A percentile compares a stretch with the other conserved stretches of the same genome.
Evolutionary conservation across 2,329 filamentous ascomycete genomes (phyloP).

Genomic region (Penicillium sp.): DNA sequence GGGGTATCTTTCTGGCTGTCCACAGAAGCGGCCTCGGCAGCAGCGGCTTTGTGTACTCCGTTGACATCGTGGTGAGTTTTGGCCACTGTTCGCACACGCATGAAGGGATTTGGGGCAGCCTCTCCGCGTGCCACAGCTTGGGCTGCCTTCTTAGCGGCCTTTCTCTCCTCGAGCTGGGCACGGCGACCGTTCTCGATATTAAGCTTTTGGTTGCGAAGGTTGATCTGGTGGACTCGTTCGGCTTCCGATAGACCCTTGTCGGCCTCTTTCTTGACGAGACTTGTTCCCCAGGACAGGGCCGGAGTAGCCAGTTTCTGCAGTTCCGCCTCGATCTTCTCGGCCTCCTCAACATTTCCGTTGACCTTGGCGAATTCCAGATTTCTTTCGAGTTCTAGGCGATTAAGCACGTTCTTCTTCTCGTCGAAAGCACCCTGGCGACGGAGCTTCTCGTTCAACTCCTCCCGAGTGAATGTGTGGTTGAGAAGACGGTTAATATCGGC

Average conservation of each 20-base stretch:
- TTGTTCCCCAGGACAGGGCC: slow-evolving; percentile 65
- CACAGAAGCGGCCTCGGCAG: slow-evolving; percentile 14
- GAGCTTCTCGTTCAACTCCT: slow-evolving; percentile 72
- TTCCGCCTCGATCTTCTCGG: slow-evolving; percentile 43
- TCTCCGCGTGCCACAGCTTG: slow-evolving; percentile 57
- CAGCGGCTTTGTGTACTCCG: slow-evolving; percentile 24
- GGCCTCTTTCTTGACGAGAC: slow-evolving; percentile 50
- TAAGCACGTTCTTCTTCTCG: slow-evolving; percentile 56
- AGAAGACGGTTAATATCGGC: slow-evolving; percentile 71
- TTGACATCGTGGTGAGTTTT: slow-evolving; percentile 59
- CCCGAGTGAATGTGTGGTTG: slow-evolving; percentile 70
- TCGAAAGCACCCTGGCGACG: slow-evolving; percentile 60
- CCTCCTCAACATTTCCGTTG: slow-evolving; percentile 53
- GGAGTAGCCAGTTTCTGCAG: slow-evolving; percentile 43
- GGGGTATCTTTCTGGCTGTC: slow-evolving; percentile 42
- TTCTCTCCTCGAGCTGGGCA: slow-evolving; percentile 74
- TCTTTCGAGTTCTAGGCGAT: slow-evolving; percentile 59
- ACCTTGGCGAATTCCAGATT: slow-evolving; percentile 59
- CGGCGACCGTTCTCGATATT: slow-evolving; percentile 87
- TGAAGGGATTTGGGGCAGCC: slow-evolving; percentile 45
- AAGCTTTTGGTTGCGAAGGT: slow-evolving; percentile 70
- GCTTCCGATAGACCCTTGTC: slow-evolving; percentile 55
- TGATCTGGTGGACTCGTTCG: slow-evolving; percentile 73
- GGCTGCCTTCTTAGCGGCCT: slow-evolving; percentile 52
- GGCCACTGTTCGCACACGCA: slow-evolving; percentile 57